Evolutionary conservation across 495 filamentous ascomycete genomes (phyloP).

Genomic region (Immersiella caudata): DNA sequence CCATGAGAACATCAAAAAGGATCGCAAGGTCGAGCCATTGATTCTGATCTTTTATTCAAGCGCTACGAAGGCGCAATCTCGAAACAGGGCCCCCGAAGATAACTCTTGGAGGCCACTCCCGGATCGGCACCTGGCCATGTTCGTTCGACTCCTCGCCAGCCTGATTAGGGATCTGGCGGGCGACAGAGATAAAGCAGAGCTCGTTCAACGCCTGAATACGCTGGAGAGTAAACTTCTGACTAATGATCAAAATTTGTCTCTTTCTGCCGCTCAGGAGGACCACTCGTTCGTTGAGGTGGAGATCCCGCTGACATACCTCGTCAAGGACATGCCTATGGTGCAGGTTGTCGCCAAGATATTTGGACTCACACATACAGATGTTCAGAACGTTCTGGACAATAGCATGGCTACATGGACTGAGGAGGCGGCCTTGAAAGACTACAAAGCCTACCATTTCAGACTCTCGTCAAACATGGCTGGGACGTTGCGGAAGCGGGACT

Average conservation of each 20-base stretch:
- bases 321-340: slow-evolving; percentile 96
- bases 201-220: slow-evolving; percentile 73
- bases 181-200: slow-evolving; percentile 76
- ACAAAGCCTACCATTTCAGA: slow-evolving; percentile 89
- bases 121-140: slow-evolving; percentile 92
- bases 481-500: slow-evolving; percentile 80
- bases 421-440: slow-evolving; percentile 83
- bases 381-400: slow-evolving; percentile 82
- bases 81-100: slow-evolving; percentile 79
- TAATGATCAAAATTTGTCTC: slow-evolving; percentile 87
- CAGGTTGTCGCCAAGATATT: slow-evolving; percentile 85
- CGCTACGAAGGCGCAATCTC: slow-evolving; percentile 78
- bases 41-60: slow-evolving; percentile 79
- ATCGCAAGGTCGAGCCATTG: slow-evolving; percentile 90
- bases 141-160: slow-evolving; percentile 81
- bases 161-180: slow-evolving; percentile 76
- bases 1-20: slow-evolving; percentile 89
- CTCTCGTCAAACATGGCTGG: slow-evolving; percentile 75
- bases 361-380: slow-evolving; percentile 69
- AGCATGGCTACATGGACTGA: slow-evolving; percentile 85
- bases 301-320: slow-evolving; percentile 81
- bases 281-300: slow-evolving; percentile 73
- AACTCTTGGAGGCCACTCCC: slow-evolving; percentile 91
- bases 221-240: slow-evolving; percentile 91
- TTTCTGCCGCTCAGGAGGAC: slow-evolving; percentile 55